phyloP scores from a whole-genome alignment of 2,329 filamentous ascomycete species.

The Blastomyces silverae region DNA sequence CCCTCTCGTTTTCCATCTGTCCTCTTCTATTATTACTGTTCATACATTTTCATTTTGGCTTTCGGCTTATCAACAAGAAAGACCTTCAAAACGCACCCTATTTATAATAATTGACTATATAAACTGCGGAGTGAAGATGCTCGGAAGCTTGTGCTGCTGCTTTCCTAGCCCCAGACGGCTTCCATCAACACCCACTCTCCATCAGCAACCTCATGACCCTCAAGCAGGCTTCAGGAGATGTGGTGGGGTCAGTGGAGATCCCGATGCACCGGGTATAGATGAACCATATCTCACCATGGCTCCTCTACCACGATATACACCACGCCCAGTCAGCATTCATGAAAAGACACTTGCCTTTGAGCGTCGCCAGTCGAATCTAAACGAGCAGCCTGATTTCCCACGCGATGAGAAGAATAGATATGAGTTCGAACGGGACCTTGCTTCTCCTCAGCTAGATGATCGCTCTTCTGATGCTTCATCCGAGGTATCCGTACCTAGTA shows the following conservation, averaged over 20 bases:
- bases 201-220: conserved; percentile 9
- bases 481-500: conserved; percentile 38
- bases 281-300: conserved; percentile 31
- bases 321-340: conserved; percentile 34
- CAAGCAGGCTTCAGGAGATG: conserved; percentile 16
- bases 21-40: not conserved
- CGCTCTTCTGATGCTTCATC: conserved; percentile 37
- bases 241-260: conserved; percentile 17
- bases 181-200: conserved; percentile 12
- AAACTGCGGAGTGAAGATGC: conserved; percentile 23
- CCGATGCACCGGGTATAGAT: conserved; percentile 20
- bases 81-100: not conserved
- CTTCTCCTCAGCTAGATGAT: conserved; percentile 24
- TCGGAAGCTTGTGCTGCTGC: conserved; percentile 26
- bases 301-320: conserved; percentile 39
- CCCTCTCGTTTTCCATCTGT: not conserved
- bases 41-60: not conserved
- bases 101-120: not conserved
- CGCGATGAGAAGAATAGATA: conserved; percentile 31
- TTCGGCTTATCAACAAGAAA: not conserved
- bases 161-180: conserved; percentile 18
- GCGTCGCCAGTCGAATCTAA: conserved; percentile 22
- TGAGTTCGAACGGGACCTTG: conserved; percentile 22
- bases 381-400: conserved; percentile 18
- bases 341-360: conserved; percentile 35